Evolutionary conservation across 1,284 basidiomycete species (phyloP), one percentile per base, ranked within the genome.

Genomic region (Gomphus sp.): DNA sequence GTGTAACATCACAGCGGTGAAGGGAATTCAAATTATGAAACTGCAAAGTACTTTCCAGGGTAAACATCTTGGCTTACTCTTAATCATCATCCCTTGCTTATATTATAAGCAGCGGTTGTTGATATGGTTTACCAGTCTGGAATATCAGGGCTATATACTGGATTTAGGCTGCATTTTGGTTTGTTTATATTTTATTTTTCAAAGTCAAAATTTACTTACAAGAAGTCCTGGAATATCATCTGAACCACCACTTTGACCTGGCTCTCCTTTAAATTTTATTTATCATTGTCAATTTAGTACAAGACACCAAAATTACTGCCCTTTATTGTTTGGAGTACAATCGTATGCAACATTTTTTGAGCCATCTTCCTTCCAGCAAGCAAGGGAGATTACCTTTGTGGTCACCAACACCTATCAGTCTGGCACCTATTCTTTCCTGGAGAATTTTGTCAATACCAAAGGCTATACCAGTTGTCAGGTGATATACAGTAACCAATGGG

Each of bases 251-350:
- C 36, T 37, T 37, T 12, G 36, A 8, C 2, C 12, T 12, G 10
- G 0, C 12, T 8, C 36, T 37, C 10, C 9, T 2, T 2, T 37
- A 37, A 37, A 37, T 37, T 37, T 9, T 37, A 37, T 10, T 12
- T 39, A 25, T 41, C 28, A 39, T 25, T 18, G 16, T 25, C 16
- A 28, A 34, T 54, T 11, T 64, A 91, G 87, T 89, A 57, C 82
- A 90, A 58, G 90, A 93, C 69, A 91, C 87, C 37, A 71, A 80
- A 59, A 92, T 91, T 52, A 93, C 92, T 9, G 85, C 86, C 3
- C 73, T 93, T 31, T 94, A 94, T 69, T 94, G 94, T 70, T 77
- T 90, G 47, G 89, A 92, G 69, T 94, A 94, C 68, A 92, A 94
- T 65, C 85, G 85, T 16, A 81, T 92, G 76, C 85, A 91, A 47